Base-by-base conservation (phyloP, 805 yeast species). In the baker's yeast (Saccharomyces cerevisiae) region DNA sequence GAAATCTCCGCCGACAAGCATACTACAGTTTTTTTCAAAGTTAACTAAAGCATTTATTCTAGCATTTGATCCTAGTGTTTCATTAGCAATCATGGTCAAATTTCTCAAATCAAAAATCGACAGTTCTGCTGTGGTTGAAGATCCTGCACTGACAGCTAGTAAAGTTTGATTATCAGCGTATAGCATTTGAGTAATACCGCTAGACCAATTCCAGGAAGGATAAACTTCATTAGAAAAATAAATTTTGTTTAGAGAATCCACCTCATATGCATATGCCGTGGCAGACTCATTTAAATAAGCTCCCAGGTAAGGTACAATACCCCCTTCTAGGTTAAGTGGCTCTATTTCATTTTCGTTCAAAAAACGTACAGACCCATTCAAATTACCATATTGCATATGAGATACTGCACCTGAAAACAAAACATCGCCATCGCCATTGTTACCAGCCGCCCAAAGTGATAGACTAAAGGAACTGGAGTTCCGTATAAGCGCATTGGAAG, bases 1-100 rank as follows among this genome's bases (percentile, higher is more conserved):
- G 65, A 87, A 89, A 47, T 78, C 74, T 26, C 97, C 97, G 43
- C 87, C 96, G 11, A 87, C 73, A 28, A 89, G 69, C 21, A 74
- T 61, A 1, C 77, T 71, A 6, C 70, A 52, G 29, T 75, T 72
- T 29, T 68, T 70, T 26, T 72, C 73, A 31, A 77, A 74, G 32
- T 72, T 71, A 17, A 76, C 58, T 51, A 79, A 67, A 0, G 80
- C 67, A 13, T 74, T 73, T 13, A 82, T 75, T 6, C 66, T 62
- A n/a, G 73, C 70, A 4, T 59, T 57, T 3, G 72, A 70, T 10
- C 73, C 66, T 2, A 78, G 67, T 8, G 71, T 64, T 21, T 67
- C 52, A 8, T 72, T 71, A 13, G 68, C 67, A 26, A 82, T 65
- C 17, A 68, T 65, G 0, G 82, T 77, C 14, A 85, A 85, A 2